phyloP scores from a whole-genome alignment of 2,329 filamentous ascomycete genomes.

The Chrysoporthe austroafricana region DNA sequence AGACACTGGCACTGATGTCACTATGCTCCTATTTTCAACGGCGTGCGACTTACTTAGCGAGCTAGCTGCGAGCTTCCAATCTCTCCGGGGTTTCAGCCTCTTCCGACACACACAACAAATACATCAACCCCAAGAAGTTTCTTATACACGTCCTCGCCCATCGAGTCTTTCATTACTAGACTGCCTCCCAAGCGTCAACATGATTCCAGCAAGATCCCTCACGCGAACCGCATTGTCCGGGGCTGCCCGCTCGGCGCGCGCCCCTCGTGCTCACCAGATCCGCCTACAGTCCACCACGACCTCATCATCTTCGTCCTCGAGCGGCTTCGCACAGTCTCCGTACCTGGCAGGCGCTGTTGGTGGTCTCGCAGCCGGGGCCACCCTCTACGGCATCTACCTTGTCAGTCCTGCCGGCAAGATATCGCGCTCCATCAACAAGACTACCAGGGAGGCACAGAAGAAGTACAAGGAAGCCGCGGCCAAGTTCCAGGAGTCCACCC shows the following conservation, averaged over 20 bases:
- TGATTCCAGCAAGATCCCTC: conserved; percentile 26
- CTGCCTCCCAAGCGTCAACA: not conserved
- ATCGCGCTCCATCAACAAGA: conserved; percentile 31
- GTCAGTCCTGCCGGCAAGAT: conserved; percentile 41
- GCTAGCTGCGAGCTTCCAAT: not conserved
- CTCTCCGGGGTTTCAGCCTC: not conserved
- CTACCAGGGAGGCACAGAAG: conserved; percentile 58
- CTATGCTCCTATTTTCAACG: not conserved
- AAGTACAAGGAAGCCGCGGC: conserved; percentile 64
- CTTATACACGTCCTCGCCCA: not conserved
- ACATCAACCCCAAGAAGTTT: not conserved
- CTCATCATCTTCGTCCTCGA: conserved; percentile 17
- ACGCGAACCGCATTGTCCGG: conserved; percentile 22
- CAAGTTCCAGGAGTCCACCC: conserved; percentile 64
- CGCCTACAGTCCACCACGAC: conserved; percentile 27
- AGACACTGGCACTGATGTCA: conserved; percentile 3
- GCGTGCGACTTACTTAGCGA: not conserved
- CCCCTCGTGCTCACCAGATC: conserved; percentile 13
- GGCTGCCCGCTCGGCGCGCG: conserved; percentile 19
- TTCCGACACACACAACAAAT: not conserved
- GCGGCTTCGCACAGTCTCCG: conserved; percentile 10
- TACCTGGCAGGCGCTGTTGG: conserved; percentile 20
- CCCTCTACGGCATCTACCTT: conserved; percentile 26
- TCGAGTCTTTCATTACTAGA: not conserved
- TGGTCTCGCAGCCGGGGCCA: conserved; percentile 19